phyloP scores from a whole-genome alignment of 1,284 basidiomycete genomes.

The Leccinum brunneo-olivaceum region DNA sequence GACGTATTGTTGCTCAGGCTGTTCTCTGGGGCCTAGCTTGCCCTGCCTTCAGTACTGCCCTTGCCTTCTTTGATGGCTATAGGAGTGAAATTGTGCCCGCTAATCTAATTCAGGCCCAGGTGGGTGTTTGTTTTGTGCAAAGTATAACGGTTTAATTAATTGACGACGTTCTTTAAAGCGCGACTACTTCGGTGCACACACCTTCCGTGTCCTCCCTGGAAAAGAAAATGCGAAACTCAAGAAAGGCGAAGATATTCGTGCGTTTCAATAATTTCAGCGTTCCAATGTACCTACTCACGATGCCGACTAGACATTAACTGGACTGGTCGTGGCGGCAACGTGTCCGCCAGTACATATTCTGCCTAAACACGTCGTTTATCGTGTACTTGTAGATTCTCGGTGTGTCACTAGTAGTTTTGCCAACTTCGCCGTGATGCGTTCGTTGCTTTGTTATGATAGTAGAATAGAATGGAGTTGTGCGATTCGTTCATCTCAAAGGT shows the following conservation, averaged over 20 bases:
- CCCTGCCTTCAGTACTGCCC: constrained; percentile 92
- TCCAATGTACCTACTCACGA: constrained; percentile 7
- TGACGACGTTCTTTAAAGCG: constrained; percentile 45
- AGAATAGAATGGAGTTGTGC: constrained; percentile 8
- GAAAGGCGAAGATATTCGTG: constrained; percentile 83
- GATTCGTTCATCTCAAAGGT: not conserved
- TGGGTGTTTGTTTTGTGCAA: constrained; percentile 21
- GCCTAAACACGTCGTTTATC: constrained; percentile 49
- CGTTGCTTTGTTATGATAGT: too few species aligned
- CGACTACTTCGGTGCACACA: constrained; percentile 92
- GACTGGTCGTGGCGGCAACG: constrained; percentile 91
- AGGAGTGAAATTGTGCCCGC: constrained; percentile 88
- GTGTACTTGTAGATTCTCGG: constrained; percentile 16
- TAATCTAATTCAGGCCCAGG: constrained; percentile 92
- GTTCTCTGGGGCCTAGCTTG: constrained; percentile 97
- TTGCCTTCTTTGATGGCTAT: constrained; percentile 99
- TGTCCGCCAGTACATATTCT: constrained; percentile 88
- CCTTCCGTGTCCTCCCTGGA: constrained; percentile 86
- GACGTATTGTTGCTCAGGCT: constrained; percentile 94
- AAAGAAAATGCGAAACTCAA: constrained; percentile 81
- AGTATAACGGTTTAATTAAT: constrained; percentile 23
- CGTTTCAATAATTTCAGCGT: constrained; percentile 25
- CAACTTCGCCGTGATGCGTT: too few species aligned
- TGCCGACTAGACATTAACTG: constrained; percentile 69
- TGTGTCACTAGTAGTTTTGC: not conserved